Base-by-base conservation (phyloP, 768 basidiomycete genomes). In the Podaxis pistillaris region DNA sequence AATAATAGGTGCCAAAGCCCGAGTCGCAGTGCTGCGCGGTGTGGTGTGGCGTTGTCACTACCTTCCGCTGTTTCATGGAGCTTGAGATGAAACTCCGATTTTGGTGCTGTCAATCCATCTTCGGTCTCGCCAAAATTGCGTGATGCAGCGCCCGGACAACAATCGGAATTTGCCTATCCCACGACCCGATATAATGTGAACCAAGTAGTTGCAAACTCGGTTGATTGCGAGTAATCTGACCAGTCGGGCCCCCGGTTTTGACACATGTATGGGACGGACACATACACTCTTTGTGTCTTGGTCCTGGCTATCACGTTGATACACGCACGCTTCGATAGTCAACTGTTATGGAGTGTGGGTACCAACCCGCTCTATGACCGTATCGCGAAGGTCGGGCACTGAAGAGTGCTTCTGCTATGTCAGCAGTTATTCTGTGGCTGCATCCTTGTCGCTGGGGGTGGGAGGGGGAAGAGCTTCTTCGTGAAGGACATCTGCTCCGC, bases 361-460 rank as follows among this genome's bases (percentile, higher is more conserved):
- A 56, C 5, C 36, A 56, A 56, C 33, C 54, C 54, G 54, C 54
- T 38, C 54, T 56, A 41, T 40, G 54, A 3, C 54, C 38, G 54
- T 28, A 24, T 11, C 26, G 3, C 7, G 22, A 19, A 24, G 49
- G 24, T 28, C 26, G 22, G 26, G 26, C 15, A 28, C 24, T 11
- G 44, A 22, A 24, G 49, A 3, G 19, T 50, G 12, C 1, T 24
- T 50, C 49, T 12, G 26, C 19, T 19, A 28, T 24, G 12, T 24
- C 8, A 28, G 49, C 4, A 50, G 9, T 28, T 0, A 11, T 50
- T 12, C 19, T 46, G n/a, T 41, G 40, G 40, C 40, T 41, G 3
- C 40, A 41, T 15, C 15, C 19, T 8, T 22, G n/a, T 46, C 7
- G 19, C n/a, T 22, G 17, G 44, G 44, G n/a, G 44, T 46, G 44